Evolutionary conservation across 2,329 filamentous ascomycete genomes (phyloP).

Genomic region (Neurospora sp.): DNA sequence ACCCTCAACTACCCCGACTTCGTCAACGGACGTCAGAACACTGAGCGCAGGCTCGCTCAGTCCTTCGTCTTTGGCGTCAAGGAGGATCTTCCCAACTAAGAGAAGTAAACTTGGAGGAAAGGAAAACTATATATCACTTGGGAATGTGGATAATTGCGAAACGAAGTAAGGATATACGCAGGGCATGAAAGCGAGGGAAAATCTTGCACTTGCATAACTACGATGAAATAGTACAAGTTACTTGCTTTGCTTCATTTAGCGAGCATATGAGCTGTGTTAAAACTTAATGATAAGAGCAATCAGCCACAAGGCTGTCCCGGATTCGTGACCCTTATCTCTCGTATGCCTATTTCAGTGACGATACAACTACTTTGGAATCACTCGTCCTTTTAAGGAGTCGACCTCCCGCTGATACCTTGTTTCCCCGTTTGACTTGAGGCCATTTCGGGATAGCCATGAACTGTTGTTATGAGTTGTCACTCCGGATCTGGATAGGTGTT

Average conservation of each 20-base stretch:
- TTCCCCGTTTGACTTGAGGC: background rate
- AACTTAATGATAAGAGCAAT: background rate
- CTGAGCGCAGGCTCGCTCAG: conserved; percentile 51
- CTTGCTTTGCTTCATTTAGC: background rate
- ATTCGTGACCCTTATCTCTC: background rate
- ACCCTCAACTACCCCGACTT: conserved; percentile 97
- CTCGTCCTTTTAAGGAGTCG: background rate
- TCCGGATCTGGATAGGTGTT: background rate
- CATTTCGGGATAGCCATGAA: background rate
- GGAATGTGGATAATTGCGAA: background rate
- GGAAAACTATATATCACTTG: background rate
- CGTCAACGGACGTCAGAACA: conserved; percentile 70
- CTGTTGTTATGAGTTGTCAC: background rate
- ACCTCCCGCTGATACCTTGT: background rate
- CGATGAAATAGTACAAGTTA: background rate
- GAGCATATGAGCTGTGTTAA: background rate
- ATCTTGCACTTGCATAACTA: background rate
- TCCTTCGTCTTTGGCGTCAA: conserved; percentile 29
- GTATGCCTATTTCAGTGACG: background rate
- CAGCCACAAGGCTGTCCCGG: background rate
- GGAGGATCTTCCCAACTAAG: conserved; percentile 15
- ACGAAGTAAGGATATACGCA: background rate
- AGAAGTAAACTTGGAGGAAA: background rate
- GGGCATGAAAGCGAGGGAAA: background rate
- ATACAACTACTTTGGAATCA: background rate